These are phyloP conservation scores for Eutypella sp. DNA, from an alignment of 2,329 filamentous ascomycete genomes.

Conservation along the genomic window DNA sequence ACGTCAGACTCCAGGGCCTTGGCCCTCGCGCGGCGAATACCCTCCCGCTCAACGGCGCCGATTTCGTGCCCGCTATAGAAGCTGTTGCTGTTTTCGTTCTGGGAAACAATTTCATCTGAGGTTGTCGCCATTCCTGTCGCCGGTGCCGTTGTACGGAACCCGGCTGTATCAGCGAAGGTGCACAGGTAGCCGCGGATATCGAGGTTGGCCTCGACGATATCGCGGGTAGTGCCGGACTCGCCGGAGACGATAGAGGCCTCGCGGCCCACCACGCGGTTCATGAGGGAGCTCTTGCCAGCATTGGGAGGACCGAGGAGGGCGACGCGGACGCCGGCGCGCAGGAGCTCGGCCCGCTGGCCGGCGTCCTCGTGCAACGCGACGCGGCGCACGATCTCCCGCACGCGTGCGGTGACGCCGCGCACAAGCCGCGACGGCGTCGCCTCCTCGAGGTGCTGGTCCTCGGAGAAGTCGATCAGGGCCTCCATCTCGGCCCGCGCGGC, in stretches of 20 bases:
- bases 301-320: conserved; percentile 89
- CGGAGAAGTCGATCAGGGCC: conserved; percentile 92
- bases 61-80: conserved; percentile 42
- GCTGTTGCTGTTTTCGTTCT: too few relatives aligned
- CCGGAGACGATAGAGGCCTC: conserved; percentile 93
- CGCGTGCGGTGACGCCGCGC: conserved; percentile 60
- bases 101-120: too few relatives aligned
- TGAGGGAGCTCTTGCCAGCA: conserved; percentile 86
- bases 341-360: conserved; percentile 74
- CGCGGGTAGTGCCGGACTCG: conserved; percentile 88
- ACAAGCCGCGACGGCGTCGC: conserved; percentile 73
- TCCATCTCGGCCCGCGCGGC: conserved; percentile 86
- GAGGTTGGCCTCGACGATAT: conserved; percentile 86
- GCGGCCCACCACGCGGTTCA: conserved; percentile 84
- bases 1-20: conserved; percentile 81
- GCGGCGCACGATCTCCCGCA: conserved; percentile 54
- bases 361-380: conserved; percentile 70
- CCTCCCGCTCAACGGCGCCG: conserved; percentile 78
- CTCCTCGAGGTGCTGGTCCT: conserved; percentile 96
- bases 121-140: background rate
- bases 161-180: conserved; percentile 93
- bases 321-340: conserved; percentile 79
- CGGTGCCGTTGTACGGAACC: conserved; percentile 55
- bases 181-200: conserved; percentile 88
- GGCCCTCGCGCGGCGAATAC: conserved; percentile 78